These are phyloP conservation scores for Xylariaceae sp. DNA, from an alignment of 2,329 filamentous ascomycete species.

Conservation along the genomic window DNA sequence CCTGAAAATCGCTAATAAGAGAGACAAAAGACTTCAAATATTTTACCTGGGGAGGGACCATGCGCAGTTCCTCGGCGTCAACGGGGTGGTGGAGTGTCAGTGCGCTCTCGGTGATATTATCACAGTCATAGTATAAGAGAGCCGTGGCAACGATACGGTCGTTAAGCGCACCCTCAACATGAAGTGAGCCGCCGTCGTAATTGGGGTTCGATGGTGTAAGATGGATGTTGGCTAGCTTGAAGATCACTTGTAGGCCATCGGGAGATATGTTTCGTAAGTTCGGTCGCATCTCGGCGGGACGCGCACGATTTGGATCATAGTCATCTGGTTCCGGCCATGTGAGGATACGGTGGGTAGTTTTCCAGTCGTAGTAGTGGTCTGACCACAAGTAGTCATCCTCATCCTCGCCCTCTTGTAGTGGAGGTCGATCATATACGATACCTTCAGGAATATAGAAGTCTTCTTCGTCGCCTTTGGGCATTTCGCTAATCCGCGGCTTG, in stretches of 20 bases:
- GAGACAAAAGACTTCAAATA: too few relatives aligned
- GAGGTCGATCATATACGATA: slow-evolving; percentile 28
- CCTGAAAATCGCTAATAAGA: too few relatives aligned
- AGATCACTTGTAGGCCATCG: slow-evolving; percentile 61
- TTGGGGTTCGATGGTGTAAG: slow-evolving; percentile 62
- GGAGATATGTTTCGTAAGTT: slow-evolving; percentile 40
- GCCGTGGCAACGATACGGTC: slow-evolving; percentile 69
- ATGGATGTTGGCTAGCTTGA: slow-evolving; percentile 67
- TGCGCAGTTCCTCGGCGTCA: slow-evolving; percentile 38
- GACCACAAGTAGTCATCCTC: slow-evolving; percentile 22
- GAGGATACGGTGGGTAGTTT: slow-evolving; percentile 23
- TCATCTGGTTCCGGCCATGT: slow-evolving; percentile 30
- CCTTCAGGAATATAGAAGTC: slow-evolving; percentile 21
- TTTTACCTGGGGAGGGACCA: slow-evolving; percentile 40
- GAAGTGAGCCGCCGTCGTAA: slow-evolving; percentile 61
- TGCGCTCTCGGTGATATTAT: slow-evolving; percentile 62
- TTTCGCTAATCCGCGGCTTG: slow-evolving; percentile 24
- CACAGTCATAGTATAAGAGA: slow-evolving; percentile 65
- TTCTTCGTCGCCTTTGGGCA: slow-evolving; percentile 11
- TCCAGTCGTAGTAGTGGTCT: slow-evolving; percentile 25
- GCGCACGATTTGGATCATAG: slow-evolving; percentile 18
- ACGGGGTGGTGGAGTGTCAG: slow-evolving; percentile 57
- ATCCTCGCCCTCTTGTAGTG: slow-evolving; percentile 18
- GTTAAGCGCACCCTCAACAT: slow-evolving; percentile 62
- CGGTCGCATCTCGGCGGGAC: slow-evolving; percentile 18